These are phyloP conservation scores for Fonsecaea nubica DNA, from an alignment of 2,329 filamentous ascomycete genomes.

Conservation along the genomic window DNA sequence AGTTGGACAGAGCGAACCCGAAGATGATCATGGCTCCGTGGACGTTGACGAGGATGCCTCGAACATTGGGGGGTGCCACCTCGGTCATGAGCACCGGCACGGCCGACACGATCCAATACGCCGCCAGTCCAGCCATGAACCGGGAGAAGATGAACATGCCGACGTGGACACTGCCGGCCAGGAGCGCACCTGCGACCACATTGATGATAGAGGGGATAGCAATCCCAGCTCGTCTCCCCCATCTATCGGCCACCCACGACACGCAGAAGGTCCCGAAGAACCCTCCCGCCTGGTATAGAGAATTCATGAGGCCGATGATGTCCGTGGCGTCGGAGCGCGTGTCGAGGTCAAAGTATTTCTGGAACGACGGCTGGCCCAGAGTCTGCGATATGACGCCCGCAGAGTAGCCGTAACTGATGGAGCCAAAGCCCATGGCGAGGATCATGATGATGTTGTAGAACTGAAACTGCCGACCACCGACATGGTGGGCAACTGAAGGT, in stretches of 20 bases:
- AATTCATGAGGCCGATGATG: slow-evolving; percentile 78
- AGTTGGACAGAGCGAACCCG: slow-evolving; percentile 23
- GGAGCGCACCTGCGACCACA: slow-evolving; percentile 17
- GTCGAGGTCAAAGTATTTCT: slow-evolving; percentile 39
- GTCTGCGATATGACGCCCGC: slow-evolving; percentile 23
- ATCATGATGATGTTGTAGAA: slow-evolving; percentile 8
- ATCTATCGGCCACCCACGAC: background rate
- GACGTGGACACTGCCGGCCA: slow-evolving; percentile 25
- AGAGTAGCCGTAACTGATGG: slow-evolving; percentile 24
- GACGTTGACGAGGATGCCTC: slow-evolving; percentile 27
- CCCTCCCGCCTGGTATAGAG: slow-evolving; percentile 67
- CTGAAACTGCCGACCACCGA: slow-evolving; percentile 7
- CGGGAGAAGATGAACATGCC: slow-evolving; percentile 29
- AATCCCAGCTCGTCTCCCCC: background rate
- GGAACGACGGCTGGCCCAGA: slow-evolving; percentile 52
- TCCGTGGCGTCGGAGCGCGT: background rate
- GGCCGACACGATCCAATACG: slow-evolving; percentile 20
- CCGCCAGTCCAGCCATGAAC: slow-evolving; percentile 20
- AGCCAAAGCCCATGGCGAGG: slow-evolving; percentile 8
- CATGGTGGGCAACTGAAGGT: slow-evolving; percentile 9
- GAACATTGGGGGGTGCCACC: slow-evolving; percentile 27
- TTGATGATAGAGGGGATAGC: background rate
- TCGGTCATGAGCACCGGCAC: slow-evolving; percentile 26
- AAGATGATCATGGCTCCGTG: slow-evolving; percentile 17
- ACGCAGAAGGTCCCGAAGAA: slow-evolving; percentile 10